A percentile compares a stretch with the other conserved stretches of the same genome.
These are phyloP conservation scores for Phlebiopsis gigantea DNA, from an alignment of 768 basidiomycete genomes.

Conservation along the genomic window DNA sequence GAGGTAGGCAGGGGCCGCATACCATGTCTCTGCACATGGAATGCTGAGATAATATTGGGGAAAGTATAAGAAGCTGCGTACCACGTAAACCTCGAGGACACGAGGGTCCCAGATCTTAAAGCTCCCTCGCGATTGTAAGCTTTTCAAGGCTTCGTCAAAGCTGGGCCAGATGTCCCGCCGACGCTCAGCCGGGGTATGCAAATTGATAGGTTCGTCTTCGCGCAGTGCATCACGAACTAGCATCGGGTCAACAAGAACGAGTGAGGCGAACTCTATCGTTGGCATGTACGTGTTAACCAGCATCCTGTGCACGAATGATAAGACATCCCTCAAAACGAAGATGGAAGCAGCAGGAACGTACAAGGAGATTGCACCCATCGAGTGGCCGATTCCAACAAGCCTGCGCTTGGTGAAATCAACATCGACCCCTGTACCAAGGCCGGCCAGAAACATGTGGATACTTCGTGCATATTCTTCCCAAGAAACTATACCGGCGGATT, in stretches of 20 bases:
- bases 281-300: slow-evolving; percentile 39
- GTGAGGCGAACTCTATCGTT: slow-evolving; percentile 29
- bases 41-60: not conserved
- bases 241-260: slow-evolving; percentile 46
- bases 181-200: slow-evolving; percentile 28
- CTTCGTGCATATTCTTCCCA: slow-evolving; percentile 51
- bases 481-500: not conserved
- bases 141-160: slow-evolving; percentile 39
- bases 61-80: slow-evolving; percentile 14
- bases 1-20: slow-evolving; percentile 26
- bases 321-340: not conserved
- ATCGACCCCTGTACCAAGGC: slow-evolving; percentile 42
- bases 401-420: slow-evolving; percentile 44
- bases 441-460: slow-evolving; percentile 43
- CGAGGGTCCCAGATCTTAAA: slow-evolving; percentile 49
- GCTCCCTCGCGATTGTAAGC: slow-evolving; percentile 32
- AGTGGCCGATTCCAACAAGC: slow-evolving; percentile 50
- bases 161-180: slow-evolving; percentile 50
- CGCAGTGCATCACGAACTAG: slow-evolving; percentile 20
- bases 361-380: slow-evolving; percentile 46
- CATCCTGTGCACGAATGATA: slow-evolving; percentile 25
- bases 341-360: slow-evolving; percentile 14
- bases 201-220: slow-evolving; percentile 12
- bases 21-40: slow-evolving; percentile 33
- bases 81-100: slow-evolving; percentile 38